phyloP scores from a whole-genome alignment of 2,329 filamentous ascomycete genomes.

The Neonectria magnoliae region DNA sequence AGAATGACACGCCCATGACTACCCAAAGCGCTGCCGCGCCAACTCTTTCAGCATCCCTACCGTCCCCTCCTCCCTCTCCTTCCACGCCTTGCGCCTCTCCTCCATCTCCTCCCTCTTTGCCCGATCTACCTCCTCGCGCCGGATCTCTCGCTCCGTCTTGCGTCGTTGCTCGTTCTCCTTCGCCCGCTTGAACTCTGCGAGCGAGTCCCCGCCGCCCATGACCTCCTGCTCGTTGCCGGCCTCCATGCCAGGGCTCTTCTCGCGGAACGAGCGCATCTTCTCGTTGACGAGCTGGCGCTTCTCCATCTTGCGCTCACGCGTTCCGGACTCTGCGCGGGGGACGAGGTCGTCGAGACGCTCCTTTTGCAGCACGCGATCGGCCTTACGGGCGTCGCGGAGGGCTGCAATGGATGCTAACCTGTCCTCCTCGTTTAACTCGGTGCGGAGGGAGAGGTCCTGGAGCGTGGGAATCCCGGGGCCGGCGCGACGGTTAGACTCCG shows the following conservation, averaged over 20 bases:
- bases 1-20: constrained; percentile 5
- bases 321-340: constrained; percentile 84
- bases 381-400: constrained; percentile 69
- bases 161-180: constrained; percentile 73
- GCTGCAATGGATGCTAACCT: constrained; percentile 61
- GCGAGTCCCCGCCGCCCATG: constrained; percentile 75
- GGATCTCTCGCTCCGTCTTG: constrained; percentile 85
- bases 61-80: constrained; percentile 82
- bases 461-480: constrained; percentile 75
- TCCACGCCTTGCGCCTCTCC: constrained; percentile 74
- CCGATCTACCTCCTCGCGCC: constrained; percentile 81
- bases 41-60: constrained; percentile 83
- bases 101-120: constrained; percentile 83
- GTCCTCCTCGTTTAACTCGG: constrained; percentile 61
- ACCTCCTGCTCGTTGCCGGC: constrained; percentile 75
- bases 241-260: constrained; percentile 69
- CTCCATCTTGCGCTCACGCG: constrained; percentile 84
- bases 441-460: constrained; percentile 75
- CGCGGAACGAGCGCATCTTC: constrained; percentile 77
- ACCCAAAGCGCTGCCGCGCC: constrained; percentile 82
- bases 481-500: constrained; percentile 39
- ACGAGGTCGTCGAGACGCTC: constrained; percentile 81
- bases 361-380: constrained; percentile 73
- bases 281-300: constrained; percentile 80
- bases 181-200: constrained; percentile 75